Conservation (phyloP, 2,329 filamentous ascomycete species). For the Hypoxylon sp. region DNA sequence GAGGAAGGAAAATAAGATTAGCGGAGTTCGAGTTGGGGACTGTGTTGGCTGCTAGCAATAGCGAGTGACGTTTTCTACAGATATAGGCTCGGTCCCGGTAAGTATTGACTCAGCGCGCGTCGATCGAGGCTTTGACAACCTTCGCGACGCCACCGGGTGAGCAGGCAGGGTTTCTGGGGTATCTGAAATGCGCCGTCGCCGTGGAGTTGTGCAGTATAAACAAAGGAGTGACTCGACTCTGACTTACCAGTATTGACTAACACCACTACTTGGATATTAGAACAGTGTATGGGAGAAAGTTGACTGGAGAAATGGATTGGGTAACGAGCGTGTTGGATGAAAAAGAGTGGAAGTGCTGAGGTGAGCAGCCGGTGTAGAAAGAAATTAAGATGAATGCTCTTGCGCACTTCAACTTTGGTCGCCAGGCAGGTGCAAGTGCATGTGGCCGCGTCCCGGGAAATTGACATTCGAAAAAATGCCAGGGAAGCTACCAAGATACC, state of each 20-base stretch:
- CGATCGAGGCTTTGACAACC: conserved; percentile 6
- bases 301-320: conserved; percentile 22
- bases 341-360: conserved; percentile 28
- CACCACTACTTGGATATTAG: conserved; percentile 34
- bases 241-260: conserved; percentile 42
- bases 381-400: conserved; percentile 14
- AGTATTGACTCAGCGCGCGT: conserved; percentile 10
- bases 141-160: conserved; percentile 23
- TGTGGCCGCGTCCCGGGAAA: conserved; percentile 33
- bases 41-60: conserved; percentile 3
- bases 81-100: conserved; percentile 8
- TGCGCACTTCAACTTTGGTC: conserved; percentile 6
- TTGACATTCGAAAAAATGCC: conserved; percentile 28
- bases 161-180: conserved; percentile 1
- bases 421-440: conserved; percentile 23
- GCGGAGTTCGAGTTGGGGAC: conserved; percentile 8
- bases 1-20: conserved; percentile 17
- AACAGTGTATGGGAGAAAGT: conserved; percentile 29
- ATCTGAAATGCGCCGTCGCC: conserved; percentile 4
- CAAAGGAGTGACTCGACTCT: conserved; percentile 17
- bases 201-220: not conserved
- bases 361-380: conserved; percentile 18
- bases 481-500: conserved; percentile 8
- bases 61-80: conserved; percentile 6
- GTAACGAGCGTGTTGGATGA: conserved; percentile 32